These are phyloP conservation scores for Xerophyta viscosa DNA, from an alignment of 106 monocot species.

Conservation along the genomic window DNA sequence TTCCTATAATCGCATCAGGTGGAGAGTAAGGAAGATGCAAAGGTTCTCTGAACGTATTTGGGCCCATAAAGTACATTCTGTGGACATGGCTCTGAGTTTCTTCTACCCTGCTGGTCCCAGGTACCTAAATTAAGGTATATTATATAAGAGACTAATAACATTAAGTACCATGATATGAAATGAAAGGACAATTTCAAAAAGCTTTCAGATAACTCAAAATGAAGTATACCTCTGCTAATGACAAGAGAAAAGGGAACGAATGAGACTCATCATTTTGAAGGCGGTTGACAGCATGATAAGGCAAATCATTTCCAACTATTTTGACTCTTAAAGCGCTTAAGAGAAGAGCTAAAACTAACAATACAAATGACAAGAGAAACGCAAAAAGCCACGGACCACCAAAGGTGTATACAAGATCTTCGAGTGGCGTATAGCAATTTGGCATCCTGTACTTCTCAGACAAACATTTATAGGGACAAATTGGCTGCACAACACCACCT, in stretches of 20 bases:
- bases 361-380: conserved; percentile 41
- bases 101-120: conserved; percentile 84
- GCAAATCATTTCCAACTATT: conserved; percentile 52
- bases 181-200: too few relatives aligned
- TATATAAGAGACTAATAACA: not conserved
- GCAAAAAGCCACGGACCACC: conserved; percentile 86
- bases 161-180: too few relatives aligned
- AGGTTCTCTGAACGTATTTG: conserved; percentile 93
- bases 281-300: conserved; percentile 42
- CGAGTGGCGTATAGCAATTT: conserved; percentile 87
- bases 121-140: conserved; percentile 39
- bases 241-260: conserved; percentile 76
- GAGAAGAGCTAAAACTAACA: conserved; percentile 63
- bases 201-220: too few relatives aligned
- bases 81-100: conserved; percentile 97
- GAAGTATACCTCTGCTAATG: conserved; percentile 71
- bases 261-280: conserved; percentile 46
- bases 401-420: conserved; percentile 83
- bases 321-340: conserved; percentile 76
- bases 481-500: conserved; percentile 74
- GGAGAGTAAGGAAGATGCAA: conserved; percentile 96
- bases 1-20: conserved; percentile 87
- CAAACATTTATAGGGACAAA: conserved; percentile 79
- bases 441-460: conserved; percentile 96
- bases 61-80: conserved; percentile 94